A percentile compares a stretch with the other conserved stretches of the same genome.
These are phyloP conservation scores for Blastocystis sp. DNA, from an alignment of 352 stramenopile genomes.

Conservation along the genomic window DNA sequence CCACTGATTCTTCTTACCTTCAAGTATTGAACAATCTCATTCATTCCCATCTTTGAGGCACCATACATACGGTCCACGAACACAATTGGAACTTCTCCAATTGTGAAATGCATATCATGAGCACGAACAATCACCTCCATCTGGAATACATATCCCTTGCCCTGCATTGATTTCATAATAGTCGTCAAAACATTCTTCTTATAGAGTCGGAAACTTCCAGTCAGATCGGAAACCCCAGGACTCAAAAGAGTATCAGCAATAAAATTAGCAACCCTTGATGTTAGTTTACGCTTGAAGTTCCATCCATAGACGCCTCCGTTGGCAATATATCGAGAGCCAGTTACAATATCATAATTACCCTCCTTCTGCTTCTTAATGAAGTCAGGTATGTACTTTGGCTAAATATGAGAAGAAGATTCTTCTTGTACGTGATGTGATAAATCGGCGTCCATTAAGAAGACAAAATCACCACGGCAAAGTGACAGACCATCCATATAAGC, in stretches of 20 bases:
- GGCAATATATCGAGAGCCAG: conserved; percentile 86
- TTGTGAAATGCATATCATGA: conserved; percentile 83
- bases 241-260: conserved; percentile 91
- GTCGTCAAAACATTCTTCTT: conserved; percentile 87
- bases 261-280: conserved; percentile 92
- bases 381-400: conserved; percentile 93
- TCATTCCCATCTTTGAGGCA: conserved; percentile 92
- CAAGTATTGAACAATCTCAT: conserved; percentile 94
- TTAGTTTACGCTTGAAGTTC: conserved; percentile 92
- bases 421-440: conserved; percentile 87
- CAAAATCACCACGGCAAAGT: conserved; percentile 80
- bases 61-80: conserved; percentile 98
- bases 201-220: conserved; percentile 93
- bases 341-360: conserved; percentile 85
- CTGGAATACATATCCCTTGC: conserved; percentile 93
- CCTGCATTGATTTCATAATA: conserved; percentile 84
- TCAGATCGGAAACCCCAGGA: conserved; percentile 90
- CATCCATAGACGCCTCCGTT: conserved; percentile 90
- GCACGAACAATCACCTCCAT: conserved; percentile 96
- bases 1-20: conserved; percentile 91
- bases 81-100: conserved; percentile 92
- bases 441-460: conserved; percentile 97
- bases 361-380: conserved; percentile 70
- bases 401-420: neutral
- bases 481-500: conserved; percentile 93